Conservation (phyloP, 768 basidiomycete genomes). For the Sarcomyxa edulis region DNA sequence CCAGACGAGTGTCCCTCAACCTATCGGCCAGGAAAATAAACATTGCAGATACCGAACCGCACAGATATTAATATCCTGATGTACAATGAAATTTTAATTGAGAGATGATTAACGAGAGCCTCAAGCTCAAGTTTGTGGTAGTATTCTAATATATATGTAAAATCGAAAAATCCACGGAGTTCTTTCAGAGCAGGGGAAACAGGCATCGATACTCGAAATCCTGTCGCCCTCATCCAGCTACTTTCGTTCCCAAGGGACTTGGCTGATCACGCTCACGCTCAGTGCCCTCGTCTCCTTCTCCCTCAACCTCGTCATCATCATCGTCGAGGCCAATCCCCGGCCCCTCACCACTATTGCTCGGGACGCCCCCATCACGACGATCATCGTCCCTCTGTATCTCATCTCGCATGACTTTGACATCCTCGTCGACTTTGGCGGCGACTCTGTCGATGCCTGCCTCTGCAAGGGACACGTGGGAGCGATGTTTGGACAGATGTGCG, state of each 20-base stretch:
- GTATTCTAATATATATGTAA: too few species aligned
- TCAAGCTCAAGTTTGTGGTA: too few species aligned
- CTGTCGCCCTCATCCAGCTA: slow-evolving; percentile 18
- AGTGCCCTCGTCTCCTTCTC: slow-evolving; percentile 23
- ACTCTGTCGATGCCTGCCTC: slow-evolving; percentile 87
- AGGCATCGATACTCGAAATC: too few species aligned
- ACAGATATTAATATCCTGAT: too few species aligned
- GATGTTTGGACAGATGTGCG: slow-evolving; percentile 78
- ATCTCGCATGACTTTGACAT: slow-evolving; percentile 76
- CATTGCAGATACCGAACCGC: too few species aligned
- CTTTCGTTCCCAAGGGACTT: slow-evolving; percentile 23
- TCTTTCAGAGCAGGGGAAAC: too few species aligned
- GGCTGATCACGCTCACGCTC: slow-evolving; percentile 1
- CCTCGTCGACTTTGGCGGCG: slow-evolving; percentile 78
- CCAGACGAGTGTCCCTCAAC: too few species aligned
- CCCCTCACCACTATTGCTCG: slow-evolving; percentile 22
- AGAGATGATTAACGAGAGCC: too few species aligned
- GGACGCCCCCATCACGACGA: slow-evolving; percentile 31
- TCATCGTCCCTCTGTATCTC: slow-evolving; percentile 70
- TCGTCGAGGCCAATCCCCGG: slow-evolving; percentile 10
- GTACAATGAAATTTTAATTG: too few species aligned
- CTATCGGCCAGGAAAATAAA: too few species aligned
- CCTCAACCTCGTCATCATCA: slow-evolving; percentile 13
- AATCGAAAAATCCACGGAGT: too few species aligned
- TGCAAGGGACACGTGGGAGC: slow-evolving; percentile 79